Conservation (phyloP, 2,329 filamentous ascomycete genomes). For the Lomentospora prolificans region DNA sequence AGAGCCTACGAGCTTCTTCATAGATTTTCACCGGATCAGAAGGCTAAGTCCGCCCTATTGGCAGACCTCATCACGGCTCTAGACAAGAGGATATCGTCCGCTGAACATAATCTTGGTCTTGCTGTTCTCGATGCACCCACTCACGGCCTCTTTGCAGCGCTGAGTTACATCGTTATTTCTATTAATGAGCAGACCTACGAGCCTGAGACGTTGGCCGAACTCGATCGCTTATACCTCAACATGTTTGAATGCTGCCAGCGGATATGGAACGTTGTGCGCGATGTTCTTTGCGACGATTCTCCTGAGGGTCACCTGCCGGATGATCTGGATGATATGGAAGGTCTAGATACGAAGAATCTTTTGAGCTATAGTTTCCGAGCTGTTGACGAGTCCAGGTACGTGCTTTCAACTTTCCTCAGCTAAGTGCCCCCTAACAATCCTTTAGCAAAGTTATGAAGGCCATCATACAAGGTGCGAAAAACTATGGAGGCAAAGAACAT, state of each 20-base stretch:
- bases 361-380: conserved; percentile 93
- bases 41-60: conserved; percentile 40
- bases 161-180: conserved; percentile 25
- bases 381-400: conserved; percentile 83
- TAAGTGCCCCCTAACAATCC: conserved; percentile 13
- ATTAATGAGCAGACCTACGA: conserved; percentile 12
- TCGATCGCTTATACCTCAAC: conserved; percentile 10
- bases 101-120: conserved; percentile 52
- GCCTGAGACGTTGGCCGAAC: conserved; percentile 5
- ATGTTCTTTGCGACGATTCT: conserved; percentile 83
- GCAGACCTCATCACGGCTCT: conserved; percentile 49
- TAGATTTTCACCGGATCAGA: conserved; percentile 36
- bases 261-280: conserved; percentile 69
- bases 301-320: conserved; percentile 80
- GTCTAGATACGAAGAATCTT: conserved; percentile 75
- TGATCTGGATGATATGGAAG: conserved; percentile 61
- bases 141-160: conserved; percentile 59
- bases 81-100: conserved; percentile 53
- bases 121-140: conserved; percentile 59
- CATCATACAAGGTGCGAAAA: conserved; percentile 7
- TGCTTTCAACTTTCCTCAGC: not conserved
- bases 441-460: conserved; percentile 48
- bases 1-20: conserved; percentile 64
- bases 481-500: not conserved
- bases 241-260: conserved; percentile 45